Conservation (phyloP, 257 asterid genomes). For the Ophiorrhiza pumila region DNA sequence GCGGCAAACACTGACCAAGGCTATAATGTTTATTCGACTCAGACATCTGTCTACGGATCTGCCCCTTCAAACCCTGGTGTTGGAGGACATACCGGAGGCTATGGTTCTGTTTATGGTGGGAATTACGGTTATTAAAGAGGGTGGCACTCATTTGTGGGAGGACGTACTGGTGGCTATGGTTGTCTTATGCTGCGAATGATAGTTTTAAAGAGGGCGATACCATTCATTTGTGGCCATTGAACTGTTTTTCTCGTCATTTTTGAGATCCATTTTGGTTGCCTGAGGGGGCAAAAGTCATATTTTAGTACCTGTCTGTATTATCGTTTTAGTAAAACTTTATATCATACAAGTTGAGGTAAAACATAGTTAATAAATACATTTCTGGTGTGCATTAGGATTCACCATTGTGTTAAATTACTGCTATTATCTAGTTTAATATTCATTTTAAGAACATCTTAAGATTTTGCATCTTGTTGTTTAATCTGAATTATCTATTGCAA, state of each 20-base stretch:
- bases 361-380: neutral
- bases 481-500: too few relatives aligned
- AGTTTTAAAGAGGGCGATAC: too few relatives aligned
- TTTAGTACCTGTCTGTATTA: neutral
- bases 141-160: neutral
- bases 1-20: conserved; percentile 54
- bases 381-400: neutral
- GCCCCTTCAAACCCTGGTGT: conserved; percentile 55
- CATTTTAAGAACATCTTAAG: too few relatives aligned
- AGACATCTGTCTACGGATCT: conserved; percentile 46
- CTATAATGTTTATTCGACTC: conserved; percentile 56
- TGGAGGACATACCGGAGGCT: conserved; percentile 62
- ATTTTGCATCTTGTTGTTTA: too few relatives aligned
- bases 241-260: conserved; percentile 7
- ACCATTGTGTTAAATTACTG: neutral
- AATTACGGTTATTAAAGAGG: conserved; percentile 66
- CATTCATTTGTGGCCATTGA: neutral
- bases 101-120: conserved; percentile 64
- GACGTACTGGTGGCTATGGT: too few relatives aligned
- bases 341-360: neutral
- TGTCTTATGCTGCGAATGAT: too few relatives aligned
- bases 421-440: too few relatives aligned
- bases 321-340: neutral
- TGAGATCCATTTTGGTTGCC: neutral
- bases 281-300: neutral